phyloP scores from a whole-genome alignment of 306 rosid genomes.

The Prunus armeniaca region DNA sequence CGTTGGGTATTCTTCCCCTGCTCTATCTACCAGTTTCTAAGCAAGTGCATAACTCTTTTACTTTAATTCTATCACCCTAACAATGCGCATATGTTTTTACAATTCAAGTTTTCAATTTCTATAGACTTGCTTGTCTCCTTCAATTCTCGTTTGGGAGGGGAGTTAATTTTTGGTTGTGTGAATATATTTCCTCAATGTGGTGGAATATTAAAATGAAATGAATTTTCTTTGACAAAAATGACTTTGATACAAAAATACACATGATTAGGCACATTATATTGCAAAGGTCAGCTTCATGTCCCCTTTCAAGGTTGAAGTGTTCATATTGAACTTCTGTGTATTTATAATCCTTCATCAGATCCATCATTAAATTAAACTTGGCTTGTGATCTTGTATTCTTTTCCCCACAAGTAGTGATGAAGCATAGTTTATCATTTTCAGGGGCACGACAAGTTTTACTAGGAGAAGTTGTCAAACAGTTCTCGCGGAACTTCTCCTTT shows the following conservation, averaged over 20 bases:
- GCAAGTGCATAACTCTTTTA: not conserved
- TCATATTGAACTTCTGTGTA: not conserved
- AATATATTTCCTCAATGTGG: not conserved
- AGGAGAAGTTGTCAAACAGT: slow-evolving; percentile 97
- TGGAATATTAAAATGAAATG: not conserved
- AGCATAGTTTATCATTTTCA: slow-evolving; percentile 25
- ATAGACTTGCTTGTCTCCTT: not conserved
- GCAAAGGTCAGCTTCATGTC: not conserved
- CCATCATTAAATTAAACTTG: not conserved
- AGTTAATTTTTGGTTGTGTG: not conserved
- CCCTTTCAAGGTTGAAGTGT: not conserved
- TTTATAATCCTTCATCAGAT: not conserved
- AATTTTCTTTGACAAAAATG: not conserved
- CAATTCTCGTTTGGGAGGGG: not conserved
- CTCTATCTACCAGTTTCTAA: slow-evolving; percentile 4
- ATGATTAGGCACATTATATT: not conserved
- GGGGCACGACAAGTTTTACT: slow-evolving; percentile 83
- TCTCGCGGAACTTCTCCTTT: slow-evolving; percentile 79
- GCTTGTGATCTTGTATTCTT: not conserved
- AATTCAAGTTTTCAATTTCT: not conserved
- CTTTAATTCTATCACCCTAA: not conserved
- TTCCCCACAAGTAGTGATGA: not conserved
- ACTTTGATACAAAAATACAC: not conserved
- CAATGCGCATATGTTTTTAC: not conserved
- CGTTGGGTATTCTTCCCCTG: slow-evolving; percentile 60